These are phyloP conservation scores for Aurifilum marmelostoma DNA, from an alignment of 2,329 filamentous ascomycete species.

Conservation along the genomic window DNA sequence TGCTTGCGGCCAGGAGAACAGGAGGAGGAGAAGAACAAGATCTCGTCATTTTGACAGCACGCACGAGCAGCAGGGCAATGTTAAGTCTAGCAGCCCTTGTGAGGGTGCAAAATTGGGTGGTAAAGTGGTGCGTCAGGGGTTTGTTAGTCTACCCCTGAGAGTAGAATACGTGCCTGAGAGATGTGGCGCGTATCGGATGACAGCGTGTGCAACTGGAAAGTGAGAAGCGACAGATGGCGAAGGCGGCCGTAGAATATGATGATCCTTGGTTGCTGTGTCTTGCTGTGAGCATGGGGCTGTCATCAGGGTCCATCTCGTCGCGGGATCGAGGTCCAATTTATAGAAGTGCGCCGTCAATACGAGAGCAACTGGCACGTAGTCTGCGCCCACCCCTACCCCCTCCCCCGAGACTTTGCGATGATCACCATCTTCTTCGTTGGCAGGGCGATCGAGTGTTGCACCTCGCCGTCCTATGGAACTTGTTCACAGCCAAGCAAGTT, in stretches of 20 bases:
- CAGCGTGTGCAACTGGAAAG: not conserved
- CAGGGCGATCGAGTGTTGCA: slow-evolving; percentile 10
- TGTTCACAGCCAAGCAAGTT: not conserved
- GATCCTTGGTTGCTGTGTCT: not conserved
- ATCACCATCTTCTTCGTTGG: not conserved
- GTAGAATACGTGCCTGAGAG: not conserved
- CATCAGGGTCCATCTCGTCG: not conserved
- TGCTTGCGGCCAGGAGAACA: not conserved
- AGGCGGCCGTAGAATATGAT: not conserved
- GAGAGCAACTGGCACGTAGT: not conserved
- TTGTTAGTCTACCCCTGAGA: not conserved
- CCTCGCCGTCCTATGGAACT: not conserved
- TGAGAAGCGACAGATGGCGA: not conserved
- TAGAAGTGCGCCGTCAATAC: slow-evolving; percentile 9
- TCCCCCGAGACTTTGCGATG: not conserved
- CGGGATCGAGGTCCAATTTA: slow-evolving; percentile 21
- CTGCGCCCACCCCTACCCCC: not conserved
- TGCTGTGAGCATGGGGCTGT: not conserved
- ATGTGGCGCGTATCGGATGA: not conserved
- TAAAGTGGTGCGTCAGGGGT: not conserved
- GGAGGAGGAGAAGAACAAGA: not conserved
- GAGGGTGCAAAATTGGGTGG: not conserved
- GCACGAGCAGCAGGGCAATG: not conserved
- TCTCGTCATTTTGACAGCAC: slow-evolving; percentile 9
- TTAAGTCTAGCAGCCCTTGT: not conserved